Evolutionary conservation across 805 yeast species (phyloP).

Genomic region (Spathaspora girioi): DNA sequence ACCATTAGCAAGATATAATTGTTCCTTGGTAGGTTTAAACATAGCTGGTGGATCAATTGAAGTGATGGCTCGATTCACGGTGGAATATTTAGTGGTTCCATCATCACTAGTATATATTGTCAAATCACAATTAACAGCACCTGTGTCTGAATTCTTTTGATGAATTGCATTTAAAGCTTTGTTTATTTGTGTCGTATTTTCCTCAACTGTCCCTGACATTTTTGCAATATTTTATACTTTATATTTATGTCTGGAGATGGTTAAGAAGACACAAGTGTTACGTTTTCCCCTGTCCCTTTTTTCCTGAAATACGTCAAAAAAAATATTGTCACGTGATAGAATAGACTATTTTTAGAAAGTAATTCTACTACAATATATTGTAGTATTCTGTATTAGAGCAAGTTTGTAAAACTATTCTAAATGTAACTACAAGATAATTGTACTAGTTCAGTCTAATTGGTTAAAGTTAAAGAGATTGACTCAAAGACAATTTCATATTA

Average conservation of each 20-base stretch:
- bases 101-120: conserved; percentile 51
- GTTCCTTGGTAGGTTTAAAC: conserved; percentile 59
- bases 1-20: conserved; percentile 65
- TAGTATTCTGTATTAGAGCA: too few relatives aligned
- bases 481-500: too few relatives aligned
- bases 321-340: not conserved
- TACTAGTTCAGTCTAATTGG: too few relatives aligned
- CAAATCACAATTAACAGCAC: conserved; percentile 28
- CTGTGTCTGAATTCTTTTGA: conserved; percentile 25
- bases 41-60: conserved; percentile 66
- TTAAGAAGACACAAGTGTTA: not conserved
- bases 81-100: conserved; percentile 47
- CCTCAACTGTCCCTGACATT: conserved; percentile 5
- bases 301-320: not conserved
- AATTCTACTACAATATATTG: too few relatives aligned
- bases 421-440: too few relatives aligned
- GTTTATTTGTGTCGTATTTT: conserved; percentile 41
- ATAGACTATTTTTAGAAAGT: too few relatives aligned
- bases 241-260: not conserved
- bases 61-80: conserved; percentile 54
- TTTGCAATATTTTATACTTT: too few relatives aligned
- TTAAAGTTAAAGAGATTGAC: too few relatives aligned
- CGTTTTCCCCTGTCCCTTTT: not conserved
- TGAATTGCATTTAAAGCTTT: conserved; percentile 63
- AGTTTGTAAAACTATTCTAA: too few relatives aligned